Conservation (phyloP, 75 land plant genomes). For the Selaginella moellendorffii region DNA sequence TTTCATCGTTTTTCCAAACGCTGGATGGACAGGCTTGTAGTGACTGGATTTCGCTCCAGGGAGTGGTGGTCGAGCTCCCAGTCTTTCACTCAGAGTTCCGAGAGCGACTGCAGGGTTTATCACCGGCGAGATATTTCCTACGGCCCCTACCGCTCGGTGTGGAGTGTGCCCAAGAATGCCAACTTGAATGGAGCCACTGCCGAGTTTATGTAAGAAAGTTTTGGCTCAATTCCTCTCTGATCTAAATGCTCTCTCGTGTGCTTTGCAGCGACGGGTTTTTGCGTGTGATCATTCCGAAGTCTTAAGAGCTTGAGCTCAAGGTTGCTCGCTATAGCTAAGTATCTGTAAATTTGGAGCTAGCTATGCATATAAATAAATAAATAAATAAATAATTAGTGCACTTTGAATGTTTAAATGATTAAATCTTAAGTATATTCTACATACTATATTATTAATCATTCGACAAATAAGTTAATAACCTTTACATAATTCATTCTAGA, state of each 20-base stretch:
- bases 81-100: slow-evolving; percentile 7
- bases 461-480: no score
- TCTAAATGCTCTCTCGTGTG: neutral
- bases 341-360: no score
- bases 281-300: slow-evolving; percentile 20
- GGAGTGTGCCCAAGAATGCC: slow-evolving; percentile 50
- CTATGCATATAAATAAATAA: no score
- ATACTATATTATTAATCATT: no score
- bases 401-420: no score
- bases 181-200: slow-evolving; percentile 49
- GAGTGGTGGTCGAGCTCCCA: slow-evolving; percentile 20
- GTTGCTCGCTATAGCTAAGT: no score
- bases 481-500: no score
- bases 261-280: slow-evolving; percentile 26
- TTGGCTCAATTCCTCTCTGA: neutral
- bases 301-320: no score
- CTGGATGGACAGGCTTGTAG: slow-evolving; percentile 27
- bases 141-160: slow-evolving; percentile 57
- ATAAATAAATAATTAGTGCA: no score
- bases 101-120: slow-evolving; percentile 21
- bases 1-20: neutral
- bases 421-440: no score
- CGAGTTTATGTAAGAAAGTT: slow-evolving; percentile 48
- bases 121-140: slow-evolving; percentile 39
- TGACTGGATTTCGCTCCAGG: slow-evolving; percentile 39